Percentiles rank a stretch among this genome's conserved stretches.
phyloP scores from a whole-genome alignment of 768 basidiomycete species.

The Termitomyces eurrhizus region DNA sequence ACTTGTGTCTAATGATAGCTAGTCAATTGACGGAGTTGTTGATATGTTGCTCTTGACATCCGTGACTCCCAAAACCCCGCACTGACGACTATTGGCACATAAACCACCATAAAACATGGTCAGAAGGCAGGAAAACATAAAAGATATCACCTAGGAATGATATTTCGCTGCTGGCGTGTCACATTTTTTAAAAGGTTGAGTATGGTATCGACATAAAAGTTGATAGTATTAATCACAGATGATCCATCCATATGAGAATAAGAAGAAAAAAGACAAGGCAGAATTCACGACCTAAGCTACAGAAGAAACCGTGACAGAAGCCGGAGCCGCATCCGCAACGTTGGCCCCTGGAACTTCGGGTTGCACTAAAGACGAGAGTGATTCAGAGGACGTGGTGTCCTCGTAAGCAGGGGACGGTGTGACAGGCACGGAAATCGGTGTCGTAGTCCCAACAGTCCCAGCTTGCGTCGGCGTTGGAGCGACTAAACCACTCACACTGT shows the following conservation, averaged over 20 bases:
- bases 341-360: background rate
- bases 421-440: background rate
- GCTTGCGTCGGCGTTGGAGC: background rate
- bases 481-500: constrained; percentile 2
- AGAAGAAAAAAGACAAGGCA: background rate
- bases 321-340: background rate
- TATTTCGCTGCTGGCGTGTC: background rate
- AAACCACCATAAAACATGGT: too few species aligned
- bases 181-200: too few species aligned
- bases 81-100: too few species aligned
- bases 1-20: too few species aligned
- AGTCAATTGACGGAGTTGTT: too few species aligned
- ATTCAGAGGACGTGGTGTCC: background rate
- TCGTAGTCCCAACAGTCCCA: background rate
- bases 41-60: too few species aligned
- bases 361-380: background rate
- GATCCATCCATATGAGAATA: background rate
- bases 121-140: background rate
- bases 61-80: too few species aligned
- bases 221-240: background rate
- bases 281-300: background rate
- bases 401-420: constrained; percentile 18
- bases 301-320: background rate
- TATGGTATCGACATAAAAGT: too few species aligned
- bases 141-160: background rate